Base-by-base conservation (phyloP, 2,329 filamentous ascomycete genomes). In the Penicillium psychrosexuale region DNA sequence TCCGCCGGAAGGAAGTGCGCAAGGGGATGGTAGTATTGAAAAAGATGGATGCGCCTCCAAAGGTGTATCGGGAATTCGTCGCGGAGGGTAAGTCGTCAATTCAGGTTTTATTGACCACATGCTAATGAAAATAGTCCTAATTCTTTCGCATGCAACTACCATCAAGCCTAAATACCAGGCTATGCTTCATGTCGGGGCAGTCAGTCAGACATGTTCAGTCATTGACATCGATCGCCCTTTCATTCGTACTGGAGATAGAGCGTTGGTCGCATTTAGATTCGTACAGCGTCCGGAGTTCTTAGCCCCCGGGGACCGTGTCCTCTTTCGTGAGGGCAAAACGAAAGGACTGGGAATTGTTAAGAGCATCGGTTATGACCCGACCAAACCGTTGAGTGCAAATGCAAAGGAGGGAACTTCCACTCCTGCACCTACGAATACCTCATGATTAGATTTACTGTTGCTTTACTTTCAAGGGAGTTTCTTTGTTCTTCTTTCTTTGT, bases 1-100 rank as follows among this genome's bases (percentile, higher is more conserved):
- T 97, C 3, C 85, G 91, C 46, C 81, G 93, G 39, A 96, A 93
- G 72, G 93, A 97, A 62, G 93, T 99, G 0, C 84, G 94, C 12
- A 99, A 99, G 78, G 94, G 94, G 30, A 97, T 97, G 92, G 94
- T 99, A 1, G 91, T 97, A 5, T 78, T 99, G 30, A 89, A 91
- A 42, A 95, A 92, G 70, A 75, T 87, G 12, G 90, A 95, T 48
- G 85, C 85, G 50, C 81, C 88, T 59, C 84, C 87, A 0, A 94
- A 86, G 61, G 89, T 91, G 11, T 83, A 87, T 68, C 79, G 83
- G 33, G 88, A 91, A 69, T 93, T 93, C 67, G 79, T 92, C 39
- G 90, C 90, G 12, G 89, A 93, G 74, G 85, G 86, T 87, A 75
- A 62, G 73, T 40, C 53, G 24, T 36, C 37, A 11, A 37, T 7